phyloP scores from a whole-genome alignment of 306 rosid genomes.

The Cicer pinnatifidum region DNA sequence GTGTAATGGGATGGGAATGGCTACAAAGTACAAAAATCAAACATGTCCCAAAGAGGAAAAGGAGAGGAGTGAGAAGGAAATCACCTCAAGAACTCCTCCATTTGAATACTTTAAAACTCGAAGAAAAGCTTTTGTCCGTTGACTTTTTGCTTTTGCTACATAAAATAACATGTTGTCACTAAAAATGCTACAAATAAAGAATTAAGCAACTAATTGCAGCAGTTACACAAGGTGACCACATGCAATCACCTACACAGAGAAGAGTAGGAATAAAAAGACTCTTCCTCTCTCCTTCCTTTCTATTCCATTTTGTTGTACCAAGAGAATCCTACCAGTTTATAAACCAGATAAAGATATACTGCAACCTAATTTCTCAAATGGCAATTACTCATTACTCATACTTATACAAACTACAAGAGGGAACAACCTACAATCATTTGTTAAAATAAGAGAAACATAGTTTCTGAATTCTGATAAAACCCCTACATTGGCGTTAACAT shows the following conservation, averaged over 20 bases:
- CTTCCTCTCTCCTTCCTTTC: not conserved
- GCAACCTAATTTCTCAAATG: slow-evolving; percentile 13
- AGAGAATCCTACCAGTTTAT: slow-evolving; percentile 13
- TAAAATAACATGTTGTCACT: slow-evolving; percentile 41
- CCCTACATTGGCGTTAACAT: slow-evolving; percentile 2
- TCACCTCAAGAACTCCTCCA: slow-evolving; percentile 95
- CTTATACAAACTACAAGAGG: slow-evolving; percentile 9
- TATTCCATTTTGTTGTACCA: not conserved
- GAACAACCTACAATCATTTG: slow-evolving; percentile 21
- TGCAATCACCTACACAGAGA: slow-evolving; percentile 29
- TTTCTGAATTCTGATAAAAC: slow-evolving; percentile 1
- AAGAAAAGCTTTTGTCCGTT: slow-evolving; percentile 85
- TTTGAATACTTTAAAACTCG: slow-evolving; percentile 84
- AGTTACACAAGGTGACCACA: slow-evolving; percentile 31
- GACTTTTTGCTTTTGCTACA: slow-evolving; percentile 75
- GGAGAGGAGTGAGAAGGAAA: slow-evolving; percentile 9
- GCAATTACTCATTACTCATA: slow-evolving; percentile 1
- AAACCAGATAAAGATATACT: slow-evolving; percentile 1
- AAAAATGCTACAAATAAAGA: slow-evolving; percentile 36
- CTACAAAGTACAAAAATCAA: slow-evolving; percentile 14
- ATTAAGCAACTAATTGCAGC: slow-evolving; percentile 31
- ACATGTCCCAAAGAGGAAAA: not conserved
- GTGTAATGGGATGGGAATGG: not conserved
- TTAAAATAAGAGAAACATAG: slow-evolving; percentile 20
- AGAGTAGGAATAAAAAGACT: not conserved